Evolutionary conservation across 2,329 filamentous ascomycete genomes (phyloP).

Genomic region (Neofusicoccum ribis): DNA sequence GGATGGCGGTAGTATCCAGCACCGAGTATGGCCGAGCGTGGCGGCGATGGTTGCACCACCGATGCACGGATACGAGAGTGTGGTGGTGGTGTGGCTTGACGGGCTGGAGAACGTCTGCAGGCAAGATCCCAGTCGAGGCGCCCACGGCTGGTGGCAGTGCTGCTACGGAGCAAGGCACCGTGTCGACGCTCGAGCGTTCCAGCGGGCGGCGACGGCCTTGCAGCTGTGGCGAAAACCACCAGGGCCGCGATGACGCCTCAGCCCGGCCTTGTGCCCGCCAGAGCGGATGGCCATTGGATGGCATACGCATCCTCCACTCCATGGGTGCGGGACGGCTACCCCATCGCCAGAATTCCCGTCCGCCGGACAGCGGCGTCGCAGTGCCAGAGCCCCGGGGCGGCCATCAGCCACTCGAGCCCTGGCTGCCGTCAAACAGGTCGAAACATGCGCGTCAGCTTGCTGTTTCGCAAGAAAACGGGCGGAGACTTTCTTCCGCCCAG

Average conservation of each 20-base stretch:
- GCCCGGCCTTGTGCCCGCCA: not conserved
- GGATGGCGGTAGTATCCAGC: not conserved
- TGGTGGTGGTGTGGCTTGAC: conserved; percentile 7
- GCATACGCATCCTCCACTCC: not conserved
- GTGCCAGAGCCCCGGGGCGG: conserved; percentile 1
- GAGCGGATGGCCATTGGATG: not conserved
- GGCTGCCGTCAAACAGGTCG: not conserved
- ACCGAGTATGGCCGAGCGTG: not conserved
- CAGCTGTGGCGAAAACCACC: not conserved
- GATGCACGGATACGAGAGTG: not conserved
- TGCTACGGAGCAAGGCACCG: too few species aligned
- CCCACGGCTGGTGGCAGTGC: conserved; percentile 1
- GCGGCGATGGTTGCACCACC: not conserved
- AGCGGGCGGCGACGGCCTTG: not conserved
- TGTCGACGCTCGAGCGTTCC: not conserved
- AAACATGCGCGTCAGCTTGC: not conserved
- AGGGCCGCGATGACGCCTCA: not conserved
- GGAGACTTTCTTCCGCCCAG: too few species aligned
- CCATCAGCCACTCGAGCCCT: not conserved
- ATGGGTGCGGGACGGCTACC: not conserved
- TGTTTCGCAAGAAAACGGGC: too few species aligned
- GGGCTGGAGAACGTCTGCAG: not conserved
- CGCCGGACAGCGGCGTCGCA: not conserved
- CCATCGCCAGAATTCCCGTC: not conserved
- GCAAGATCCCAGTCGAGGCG: not conserved